These are phyloP conservation scores for Talaromyces verruculosus DNA, from an alignment of 2,329 filamentous ascomycete genomes.

Conservation along the genomic window DNA sequence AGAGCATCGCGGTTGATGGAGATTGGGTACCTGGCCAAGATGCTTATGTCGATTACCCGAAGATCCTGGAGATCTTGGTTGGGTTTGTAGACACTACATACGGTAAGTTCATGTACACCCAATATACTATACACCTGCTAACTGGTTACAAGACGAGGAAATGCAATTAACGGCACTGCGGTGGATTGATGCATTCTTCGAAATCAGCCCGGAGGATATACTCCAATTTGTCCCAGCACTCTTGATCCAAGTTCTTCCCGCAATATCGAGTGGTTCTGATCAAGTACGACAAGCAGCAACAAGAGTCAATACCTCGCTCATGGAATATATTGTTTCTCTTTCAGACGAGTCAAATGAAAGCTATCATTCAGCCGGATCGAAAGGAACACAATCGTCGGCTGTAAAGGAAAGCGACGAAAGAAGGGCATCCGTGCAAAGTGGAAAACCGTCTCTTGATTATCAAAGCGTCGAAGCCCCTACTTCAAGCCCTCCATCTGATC, in stretches of 20 bases:
- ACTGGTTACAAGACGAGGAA: conserved; percentile 69
- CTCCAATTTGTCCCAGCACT: conserved; percentile 91
- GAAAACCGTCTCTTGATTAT: conserved; percentile 31
- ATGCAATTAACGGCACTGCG: conserved; percentile 85
- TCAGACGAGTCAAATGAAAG: conserved; percentile 65
- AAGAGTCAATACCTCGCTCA: conserved; percentile 83
- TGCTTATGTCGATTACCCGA: conserved; percentile 88
- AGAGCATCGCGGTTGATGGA: conserved; percentile 66
- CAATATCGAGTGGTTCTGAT: conserved; percentile 89
- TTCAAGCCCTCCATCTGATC: conserved; percentile 56
- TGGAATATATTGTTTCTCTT: conserved; percentile 91
- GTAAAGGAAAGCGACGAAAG: conserved; percentile 40
- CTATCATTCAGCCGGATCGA: conserved; percentile 33
- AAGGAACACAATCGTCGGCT: conserved; percentile 40
- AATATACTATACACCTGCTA: conserved; percentile 19
- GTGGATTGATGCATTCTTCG: conserved; percentile 95
- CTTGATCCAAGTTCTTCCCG: conserved; percentile 85
- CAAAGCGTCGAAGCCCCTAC: conserved; percentile 47
- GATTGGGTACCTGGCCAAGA: conserved; percentile 98
- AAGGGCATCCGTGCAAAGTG: conserved; percentile 44
- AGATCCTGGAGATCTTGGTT: conserved; percentile 87
- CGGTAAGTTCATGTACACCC: conserved; percentile 50
- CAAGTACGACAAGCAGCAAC: conserved; percentile 84
- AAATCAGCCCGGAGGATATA: conserved; percentile 96
- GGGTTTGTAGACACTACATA: conserved; percentile 80